Evolutionary conservation across 148 eudicot species (phyloP).

Genomic region (Chenopodium album): DNA sequence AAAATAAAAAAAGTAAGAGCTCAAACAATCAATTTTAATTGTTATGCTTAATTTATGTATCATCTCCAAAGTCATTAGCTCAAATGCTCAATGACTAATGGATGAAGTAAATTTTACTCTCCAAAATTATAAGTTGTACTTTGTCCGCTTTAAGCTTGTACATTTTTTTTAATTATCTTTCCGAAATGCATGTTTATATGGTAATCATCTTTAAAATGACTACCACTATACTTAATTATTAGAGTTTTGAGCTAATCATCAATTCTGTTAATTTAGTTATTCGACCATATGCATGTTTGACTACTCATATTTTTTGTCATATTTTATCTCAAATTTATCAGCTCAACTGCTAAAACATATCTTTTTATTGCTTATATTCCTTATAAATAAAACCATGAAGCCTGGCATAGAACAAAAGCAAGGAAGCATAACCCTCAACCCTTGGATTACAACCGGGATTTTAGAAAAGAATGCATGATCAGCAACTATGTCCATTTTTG

Average conservation of each 20-base stretch:
- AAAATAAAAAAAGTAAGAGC: too few relatives aligned
- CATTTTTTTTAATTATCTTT: too few relatives aligned
- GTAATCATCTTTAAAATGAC: too few relatives aligned
- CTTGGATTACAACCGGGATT: neutral
- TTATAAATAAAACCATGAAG: neutral
- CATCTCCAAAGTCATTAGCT: too few relatives aligned
- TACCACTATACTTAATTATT: too few relatives aligned
- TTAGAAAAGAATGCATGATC: neutral
- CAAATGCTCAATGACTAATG: too few relatives aligned
- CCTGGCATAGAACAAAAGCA: neutral
- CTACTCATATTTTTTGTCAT: neutral
- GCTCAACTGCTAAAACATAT: neutral
- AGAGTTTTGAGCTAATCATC: neutral
- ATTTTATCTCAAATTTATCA: neutral
- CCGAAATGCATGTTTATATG: too few relatives aligned
- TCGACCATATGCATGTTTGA: neutral
- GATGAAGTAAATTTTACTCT: too few relatives aligned
- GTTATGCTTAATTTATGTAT: neutral
- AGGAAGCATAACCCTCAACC: neutral
- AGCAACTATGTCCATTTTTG: constrained; percentile 1
- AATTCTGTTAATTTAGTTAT: neutral
- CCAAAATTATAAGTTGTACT: too few relatives aligned
- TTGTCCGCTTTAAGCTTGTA: too few relatives aligned
- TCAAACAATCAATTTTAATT: neutral
- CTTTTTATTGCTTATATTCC: neutral